A percentile compares a stretch with the other conserved stretches of the same genome.
These are phyloP conservation scores for Calonectria crousiana DNA, from an alignment of 2,329 filamentous ascomycete genomes.

Conservation along the genomic window DNA sequence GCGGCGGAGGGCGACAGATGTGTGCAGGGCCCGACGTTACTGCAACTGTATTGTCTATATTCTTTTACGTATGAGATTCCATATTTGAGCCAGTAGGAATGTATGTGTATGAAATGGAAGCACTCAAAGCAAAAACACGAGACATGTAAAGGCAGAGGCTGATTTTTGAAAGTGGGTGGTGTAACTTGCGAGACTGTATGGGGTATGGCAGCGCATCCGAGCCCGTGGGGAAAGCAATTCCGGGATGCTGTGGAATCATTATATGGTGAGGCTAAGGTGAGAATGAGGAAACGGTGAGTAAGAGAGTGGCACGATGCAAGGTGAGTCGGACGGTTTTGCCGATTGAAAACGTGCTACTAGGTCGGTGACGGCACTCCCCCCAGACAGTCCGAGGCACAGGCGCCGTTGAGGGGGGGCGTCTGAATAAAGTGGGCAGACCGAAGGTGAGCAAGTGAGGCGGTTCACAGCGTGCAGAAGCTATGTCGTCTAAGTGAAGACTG, in stretches of 20 bases:
- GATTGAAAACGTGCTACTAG: neutral
- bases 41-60: slow-evolving; percentile 29
- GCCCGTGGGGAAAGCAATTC: neutral
- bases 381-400: neutral
- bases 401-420: neutral
- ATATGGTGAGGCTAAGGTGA: neutral
- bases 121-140: neutral
- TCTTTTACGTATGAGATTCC: slow-evolving; percentile 30
- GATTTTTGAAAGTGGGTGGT: slow-evolving; percentile 11
- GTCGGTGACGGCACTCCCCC: neutral
- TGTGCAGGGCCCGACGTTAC: slow-evolving; percentile 31
- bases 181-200: neutral
- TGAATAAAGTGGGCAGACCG: slow-evolving; percentile 33
- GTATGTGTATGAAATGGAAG: slow-evolving; percentile 21
- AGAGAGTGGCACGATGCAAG: slow-evolving; percentile 31
- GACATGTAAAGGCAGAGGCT: slow-evolving; percentile 10
- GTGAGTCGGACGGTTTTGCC: slow-evolving; percentile 25
- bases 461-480: neutral
- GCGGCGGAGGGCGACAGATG: slow-evolving; percentile 7
- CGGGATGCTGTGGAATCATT: neutral
- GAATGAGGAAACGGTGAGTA: slow-evolving; percentile 16
- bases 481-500: neutral
- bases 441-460: slow-evolving; percentile 34
- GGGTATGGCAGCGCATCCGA: neutral
- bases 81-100: slow-evolving; percentile 26